Percentiles rank a stretch among this genome's conserved stretches.
Conservation (phyloP, 2,329 filamentous ascomycete species). For the Claviceps spartinae region DNA sequence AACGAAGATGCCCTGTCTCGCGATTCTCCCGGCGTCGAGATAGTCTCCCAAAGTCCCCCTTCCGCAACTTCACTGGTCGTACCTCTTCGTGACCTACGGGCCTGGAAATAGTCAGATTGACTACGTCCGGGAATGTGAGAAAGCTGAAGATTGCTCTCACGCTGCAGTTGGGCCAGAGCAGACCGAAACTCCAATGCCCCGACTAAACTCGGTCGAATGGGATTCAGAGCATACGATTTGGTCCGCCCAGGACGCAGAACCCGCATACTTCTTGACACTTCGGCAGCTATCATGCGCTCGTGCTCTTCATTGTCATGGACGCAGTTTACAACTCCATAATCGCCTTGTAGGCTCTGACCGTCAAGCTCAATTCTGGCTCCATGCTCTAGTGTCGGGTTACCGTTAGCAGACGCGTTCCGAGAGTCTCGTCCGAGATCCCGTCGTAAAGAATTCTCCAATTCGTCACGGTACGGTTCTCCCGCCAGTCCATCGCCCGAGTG, state of each 20-base stretch:
- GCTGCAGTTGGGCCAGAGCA: constrained; percentile 74
- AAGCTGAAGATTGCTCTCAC: constrained; percentile 62
- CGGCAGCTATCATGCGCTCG: constrained; percentile 56
- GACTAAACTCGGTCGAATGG: constrained; percentile 84
- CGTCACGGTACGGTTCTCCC: constrained; percentile 49
- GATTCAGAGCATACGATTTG: constrained; percentile 55
- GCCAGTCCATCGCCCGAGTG: constrained; percentile 38
- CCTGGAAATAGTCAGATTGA: constrained; percentile 23
- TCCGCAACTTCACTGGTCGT: constrained; percentile 15
- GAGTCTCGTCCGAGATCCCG: constrained; percentile 9
- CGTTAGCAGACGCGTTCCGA: constrained; percentile 12
- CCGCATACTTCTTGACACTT: constrained; percentile 88
- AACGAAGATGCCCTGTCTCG: constrained; percentile 11
- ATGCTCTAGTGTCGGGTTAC: constrained; percentile 31
- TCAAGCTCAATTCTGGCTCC: constrained; percentile 35
- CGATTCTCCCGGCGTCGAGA: constrained; percentile 1
- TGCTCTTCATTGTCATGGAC: constrained; percentile 35
- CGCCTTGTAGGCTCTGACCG: constrained; percentile 18
- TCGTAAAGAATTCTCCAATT: constrained; percentile 26
- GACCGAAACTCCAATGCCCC: constrained; percentile 90
- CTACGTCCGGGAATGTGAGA: constrained; percentile 55
- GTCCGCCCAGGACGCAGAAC: constrained; percentile 52
- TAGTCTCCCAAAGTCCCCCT: constrained; percentile 4
- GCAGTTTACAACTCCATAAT: constrained; percentile 27
- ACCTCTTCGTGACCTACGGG: constrained; percentile 13